Percentiles rank a stretch among this genome's conserved stretches.
Conservation (phyloP, 2,329 filamentous ascomycete species). For the Pestalotiopsis sp. region DNA sequence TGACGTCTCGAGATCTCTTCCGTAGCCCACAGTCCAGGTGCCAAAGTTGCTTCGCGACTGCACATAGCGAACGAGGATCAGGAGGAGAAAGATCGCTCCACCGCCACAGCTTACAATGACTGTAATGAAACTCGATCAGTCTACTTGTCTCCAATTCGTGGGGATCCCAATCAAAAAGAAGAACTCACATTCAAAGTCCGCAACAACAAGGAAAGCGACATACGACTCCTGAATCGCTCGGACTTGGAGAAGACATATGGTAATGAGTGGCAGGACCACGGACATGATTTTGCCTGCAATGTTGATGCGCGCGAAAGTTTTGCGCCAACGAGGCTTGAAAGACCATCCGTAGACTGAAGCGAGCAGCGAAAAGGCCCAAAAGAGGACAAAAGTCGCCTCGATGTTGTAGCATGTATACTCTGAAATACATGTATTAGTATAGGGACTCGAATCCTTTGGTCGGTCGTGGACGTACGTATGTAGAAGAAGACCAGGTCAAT, state of each 20-base stretch:
- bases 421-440: background rate
- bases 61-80: slow-evolving; percentile 44
- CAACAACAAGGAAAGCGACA: slow-evolving; percentile 19
- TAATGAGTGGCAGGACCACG: slow-evolving; percentile 16
- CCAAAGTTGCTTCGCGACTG: slow-evolving; percentile 35
- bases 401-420: slow-evolving; percentile 19
- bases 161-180: background rate
- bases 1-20: slow-evolving; percentile 22
- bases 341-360: slow-evolving; percentile 21
- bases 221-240: slow-evolving; percentile 13
- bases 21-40: slow-evolving; percentile 36
- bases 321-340: slow-evolving; percentile 7
- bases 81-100: slow-evolving; percentile 38
- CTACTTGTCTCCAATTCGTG: background rate
- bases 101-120: slow-evolving; percentile 40
- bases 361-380: slow-evolving; percentile 19
- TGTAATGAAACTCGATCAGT: slow-evolving; percentile 20
- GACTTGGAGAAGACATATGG: slow-evolving; percentile 18
- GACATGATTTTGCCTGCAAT: slow-evolving; percentile 18
- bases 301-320: slow-evolving; percentile 13
- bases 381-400: slow-evolving; percentile 20
- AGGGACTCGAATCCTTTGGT: background rate
- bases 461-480: slow-evolving; percentile 17
- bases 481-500: slow-evolving; percentile 21
- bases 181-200: slow-evolving; percentile 20